Percentiles rank a stretch among this genome's conserved stretches.
These are phyloP conservation scores for Penicillium sp. DNA, from an alignment of 2,329 filamentous ascomycete genomes.

Conservation along the genomic window DNA sequence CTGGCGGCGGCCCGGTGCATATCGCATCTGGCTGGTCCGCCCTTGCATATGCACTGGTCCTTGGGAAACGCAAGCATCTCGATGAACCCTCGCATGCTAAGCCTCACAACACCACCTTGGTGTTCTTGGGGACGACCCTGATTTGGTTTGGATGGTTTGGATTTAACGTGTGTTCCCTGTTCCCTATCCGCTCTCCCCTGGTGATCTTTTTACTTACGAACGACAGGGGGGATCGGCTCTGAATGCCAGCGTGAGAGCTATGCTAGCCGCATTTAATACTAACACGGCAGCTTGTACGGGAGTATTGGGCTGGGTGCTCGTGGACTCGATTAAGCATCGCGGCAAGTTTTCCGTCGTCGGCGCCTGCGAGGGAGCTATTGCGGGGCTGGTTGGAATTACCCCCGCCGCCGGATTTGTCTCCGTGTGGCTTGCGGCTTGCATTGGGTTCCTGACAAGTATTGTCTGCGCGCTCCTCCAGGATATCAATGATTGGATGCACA, in stretches of 20 bases:
- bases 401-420: slow-evolving; percentile 55
- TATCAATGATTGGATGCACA: slow-evolving; percentile 53
- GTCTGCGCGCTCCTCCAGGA: slow-evolving; percentile 51
- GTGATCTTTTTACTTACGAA: neutral
- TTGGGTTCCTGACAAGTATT: slow-evolving; percentile 56
- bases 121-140: slow-evolving; percentile 64
- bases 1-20: slow-evolving; percentile 72
- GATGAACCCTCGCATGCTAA: slow-evolving; percentile 49
- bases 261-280: slow-evolving; percentile 58
- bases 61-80: slow-evolving; percentile 65
- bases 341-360: slow-evolving; percentile 57
- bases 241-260: slow-evolving; percentile 53
- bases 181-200: no score
- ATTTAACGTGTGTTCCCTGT: slow-evolving; percentile 51
- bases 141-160: slow-evolving; percentile 55
- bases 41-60: slow-evolving; percentile 70
- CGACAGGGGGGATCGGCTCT: slow-evolving; percentile 52
- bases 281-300: slow-evolving; percentile 56
- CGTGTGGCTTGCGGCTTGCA: slow-evolving; percentile 54
- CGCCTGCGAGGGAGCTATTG: slow-evolving; percentile 58
- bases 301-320: slow-evolving; percentile 53
- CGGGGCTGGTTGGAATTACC: slow-evolving; percentile 60
- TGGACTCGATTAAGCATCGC: slow-evolving; percentile 53
- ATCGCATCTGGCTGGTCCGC: slow-evolving; percentile 70
- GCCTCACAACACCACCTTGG: slow-evolving; percentile 71